Percentiles rank a stretch among this genome's conserved stretches.
Conservation (phyloP, 192 early-diverging fungal species). For the Backusella psychrophila region DNA sequence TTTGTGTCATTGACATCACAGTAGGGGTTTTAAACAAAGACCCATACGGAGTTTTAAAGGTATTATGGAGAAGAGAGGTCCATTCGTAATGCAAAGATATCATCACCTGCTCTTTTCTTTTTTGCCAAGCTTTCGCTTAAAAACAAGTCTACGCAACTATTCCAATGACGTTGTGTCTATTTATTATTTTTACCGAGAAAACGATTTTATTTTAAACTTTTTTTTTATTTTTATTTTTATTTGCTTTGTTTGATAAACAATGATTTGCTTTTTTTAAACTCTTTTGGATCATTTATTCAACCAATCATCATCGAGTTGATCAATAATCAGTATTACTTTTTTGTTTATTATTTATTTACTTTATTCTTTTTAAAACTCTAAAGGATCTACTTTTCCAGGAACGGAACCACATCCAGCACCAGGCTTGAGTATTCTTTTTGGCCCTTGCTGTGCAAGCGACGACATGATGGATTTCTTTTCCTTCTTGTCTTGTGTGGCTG, state of each 20-base stretch:
- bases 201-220: not conserved
- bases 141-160: not conserved
- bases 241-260: not conserved
- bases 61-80: not conserved
- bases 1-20: not conserved
- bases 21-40: too few species aligned
- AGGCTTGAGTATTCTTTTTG: conserved; percentile 10
- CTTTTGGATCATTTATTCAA: not conserved
- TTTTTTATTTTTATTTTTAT: not conserved
- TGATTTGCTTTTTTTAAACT: not conserved
- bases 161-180: not conserved
- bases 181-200: not conserved
- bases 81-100: not conserved
- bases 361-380: conserved; percentile 42
- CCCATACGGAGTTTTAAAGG: not conserved
- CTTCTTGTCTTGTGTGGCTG: not conserved
- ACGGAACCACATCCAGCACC: conserved; percentile 42
- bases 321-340: not conserved
- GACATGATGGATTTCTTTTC: conserved; percentile 9
- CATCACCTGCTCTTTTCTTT: not conserved
- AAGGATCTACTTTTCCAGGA: conserved; percentile 41
- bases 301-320: not conserved
- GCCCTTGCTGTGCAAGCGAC: conserved; percentile 8
- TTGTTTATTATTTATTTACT: not conserved
- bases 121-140: not conserved